These are phyloP conservation scores for Termitomyces sp. DNA, from an alignment of 768 basidiomycete genomes.

Conservation along the genomic window DNA sequence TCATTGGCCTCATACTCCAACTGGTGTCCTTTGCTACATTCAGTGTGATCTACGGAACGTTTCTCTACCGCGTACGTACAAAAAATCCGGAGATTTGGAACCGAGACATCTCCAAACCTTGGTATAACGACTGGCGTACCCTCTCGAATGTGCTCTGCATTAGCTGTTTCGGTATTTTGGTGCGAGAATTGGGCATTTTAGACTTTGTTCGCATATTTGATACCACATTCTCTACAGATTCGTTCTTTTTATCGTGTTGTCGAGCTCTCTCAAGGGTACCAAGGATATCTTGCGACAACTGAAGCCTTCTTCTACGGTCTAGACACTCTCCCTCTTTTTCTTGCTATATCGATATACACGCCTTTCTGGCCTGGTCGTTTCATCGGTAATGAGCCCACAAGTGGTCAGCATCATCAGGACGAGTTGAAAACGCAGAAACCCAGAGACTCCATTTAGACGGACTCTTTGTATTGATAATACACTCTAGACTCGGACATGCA, in stretches of 20 bases:
- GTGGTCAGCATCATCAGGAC: not conserved
- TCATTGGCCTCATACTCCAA: constrained; percentile 41
- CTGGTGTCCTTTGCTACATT: constrained; percentile 53
- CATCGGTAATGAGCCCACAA: constrained; percentile 25
- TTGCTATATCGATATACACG: constrained; percentile 55
- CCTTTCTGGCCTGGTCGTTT: constrained; percentile 69
- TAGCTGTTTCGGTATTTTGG: constrained; percentile 64
- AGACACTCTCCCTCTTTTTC: constrained; percentile 62
- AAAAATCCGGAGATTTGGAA: constrained; percentile 40
- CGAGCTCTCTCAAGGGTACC: constrained; percentile 65
- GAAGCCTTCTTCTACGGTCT: constrained; percentile 67
- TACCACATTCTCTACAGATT: constrained; percentile 37
- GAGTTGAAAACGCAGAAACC: not conserved
- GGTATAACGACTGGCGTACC: constrained; percentile 59
- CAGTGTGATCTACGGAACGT: constrained; percentile 43
- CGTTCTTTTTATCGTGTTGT: constrained; percentile 61
- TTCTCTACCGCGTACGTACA: constrained; percentile 47
- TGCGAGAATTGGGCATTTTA: constrained; percentile 26
- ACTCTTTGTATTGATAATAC: not conserved
- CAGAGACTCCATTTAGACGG: not conserved
- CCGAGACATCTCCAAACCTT: constrained; percentile 34
- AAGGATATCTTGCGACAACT: constrained; percentile 52
- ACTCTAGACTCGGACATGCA: not conserved
- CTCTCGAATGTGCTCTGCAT: constrained; percentile 49
- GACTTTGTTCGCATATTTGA: not conserved